phyloP scores from a whole-genome alignment of 805 yeast genomes.

The Kodamaea restingae region DNA sequence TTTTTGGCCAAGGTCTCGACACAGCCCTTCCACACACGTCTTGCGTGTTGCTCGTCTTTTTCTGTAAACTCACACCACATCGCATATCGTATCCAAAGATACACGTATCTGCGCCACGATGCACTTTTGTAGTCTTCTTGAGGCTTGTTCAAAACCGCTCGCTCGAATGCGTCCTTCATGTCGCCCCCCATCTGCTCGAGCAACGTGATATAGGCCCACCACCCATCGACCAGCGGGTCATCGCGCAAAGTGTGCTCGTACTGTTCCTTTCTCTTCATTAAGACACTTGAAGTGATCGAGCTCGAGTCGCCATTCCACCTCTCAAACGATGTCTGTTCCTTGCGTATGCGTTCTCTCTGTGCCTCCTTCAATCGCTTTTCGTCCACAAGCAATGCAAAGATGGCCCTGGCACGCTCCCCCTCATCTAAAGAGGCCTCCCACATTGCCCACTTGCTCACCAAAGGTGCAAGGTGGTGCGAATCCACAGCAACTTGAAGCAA shows the following conservation, averaged over 20 bases:
- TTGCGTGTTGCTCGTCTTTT: constrained; percentile 42
- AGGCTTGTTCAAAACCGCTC: background rate
- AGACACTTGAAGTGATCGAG: constrained; percentile 50
- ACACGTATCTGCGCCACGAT: constrained; percentile 67
- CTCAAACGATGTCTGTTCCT: constrained; percentile 51
- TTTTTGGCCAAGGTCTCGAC: constrained; percentile 53
- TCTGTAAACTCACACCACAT: constrained; percentile 53
- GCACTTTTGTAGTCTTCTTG: constrained; percentile 20
- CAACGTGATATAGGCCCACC: constrained; percentile 74
- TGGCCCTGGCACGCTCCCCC: constrained; percentile 56
- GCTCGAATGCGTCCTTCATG: constrained; percentile 19
- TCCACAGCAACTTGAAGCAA: constrained; percentile 25
- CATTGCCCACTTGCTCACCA: constrained; percentile 54
- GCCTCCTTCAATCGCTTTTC: constrained; percentile 24
- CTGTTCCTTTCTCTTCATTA: constrained; percentile 49
- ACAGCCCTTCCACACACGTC: constrained; percentile 49
- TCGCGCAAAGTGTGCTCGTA: constrained; percentile 48
- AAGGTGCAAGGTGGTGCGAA: constrained; percentile 23
- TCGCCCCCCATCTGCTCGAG: constrained; percentile 28
- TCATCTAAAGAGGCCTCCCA: constrained; percentile 67
- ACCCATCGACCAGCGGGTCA: constrained; percentile 61
- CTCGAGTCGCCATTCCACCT: constrained; percentile 57
- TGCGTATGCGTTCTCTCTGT: constrained; percentile 33
- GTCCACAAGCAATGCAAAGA: constrained; percentile 48
- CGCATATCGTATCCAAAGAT: constrained; percentile 66